Conservation (phyloP, 768 basidiomycete species). For the Tylopilus cervinicoccineus region DNA sequence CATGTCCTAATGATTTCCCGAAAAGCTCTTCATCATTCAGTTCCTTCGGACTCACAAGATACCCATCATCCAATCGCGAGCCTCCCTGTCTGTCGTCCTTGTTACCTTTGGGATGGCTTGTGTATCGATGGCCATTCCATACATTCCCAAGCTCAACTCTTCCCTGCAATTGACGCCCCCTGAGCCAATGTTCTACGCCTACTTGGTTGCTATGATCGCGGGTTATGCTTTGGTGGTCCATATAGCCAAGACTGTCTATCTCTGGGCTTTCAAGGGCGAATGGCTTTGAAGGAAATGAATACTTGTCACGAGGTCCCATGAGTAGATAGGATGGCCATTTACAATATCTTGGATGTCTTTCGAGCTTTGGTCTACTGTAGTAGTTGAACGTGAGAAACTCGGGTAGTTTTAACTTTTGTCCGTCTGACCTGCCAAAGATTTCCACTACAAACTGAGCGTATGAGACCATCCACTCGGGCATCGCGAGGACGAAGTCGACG, state of each 20-base stretch:
- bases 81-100: slow-evolving; percentile 22
- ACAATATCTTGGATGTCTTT: no score
- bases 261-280: slow-evolving; percentile 27
- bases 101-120: slow-evolving; percentile 32
- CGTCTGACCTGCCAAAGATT: no score
- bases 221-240: slow-evolving; percentile 27
- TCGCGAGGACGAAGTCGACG: slow-evolving; percentile 12
- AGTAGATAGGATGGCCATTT: not conserved
- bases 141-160: slow-evolving; percentile 29
- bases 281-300: slow-evolving; percentile 20
- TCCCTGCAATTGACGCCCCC: slow-evolving; percentile 28
- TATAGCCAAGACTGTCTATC: slow-evolving; percentile 25
- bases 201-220: slow-evolving; percentile 19
- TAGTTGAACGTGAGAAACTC: not conserved
- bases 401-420: no score
- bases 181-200: slow-evolving; percentile 26
- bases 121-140: slow-evolving; percentile 31
- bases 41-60: slow-evolving; percentile 30
- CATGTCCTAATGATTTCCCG: not conserved
- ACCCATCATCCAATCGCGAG: slow-evolving; percentile 31
- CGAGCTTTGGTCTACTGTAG: no score
- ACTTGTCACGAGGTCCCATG: not conserved
- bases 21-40: slow-evolving; percentile 31
- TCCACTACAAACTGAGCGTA: not conserved
- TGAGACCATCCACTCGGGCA: slow-evolving; percentile 10